phyloP scores from a whole-genome alignment of 257 asterid genomes.

The Nyctanthes arbortristis region DNA sequence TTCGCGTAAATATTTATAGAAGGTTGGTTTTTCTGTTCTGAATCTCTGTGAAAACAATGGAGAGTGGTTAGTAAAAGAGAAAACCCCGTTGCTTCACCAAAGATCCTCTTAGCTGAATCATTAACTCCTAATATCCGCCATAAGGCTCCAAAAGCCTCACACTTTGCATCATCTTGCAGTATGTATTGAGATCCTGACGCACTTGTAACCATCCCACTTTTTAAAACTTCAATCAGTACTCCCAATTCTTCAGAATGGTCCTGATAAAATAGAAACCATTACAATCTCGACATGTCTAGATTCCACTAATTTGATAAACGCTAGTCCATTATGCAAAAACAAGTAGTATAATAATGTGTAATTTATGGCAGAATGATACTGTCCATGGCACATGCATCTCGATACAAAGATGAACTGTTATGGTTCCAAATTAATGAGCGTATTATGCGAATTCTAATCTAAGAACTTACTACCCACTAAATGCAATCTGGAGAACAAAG shows the following conservation, averaged over 20 bases:
- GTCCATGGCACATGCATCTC: no score
- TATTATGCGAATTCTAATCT: neutral
- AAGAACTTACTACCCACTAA: constrained; percentile 5
- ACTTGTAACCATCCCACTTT: constrained; percentile 96
- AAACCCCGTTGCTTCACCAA: constrained; percentile 98
- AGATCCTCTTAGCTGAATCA: constrained; percentile 85
- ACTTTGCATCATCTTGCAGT: constrained; percentile 80
- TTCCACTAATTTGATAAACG: constrained; percentile 12
- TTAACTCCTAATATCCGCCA: constrained; percentile 90
- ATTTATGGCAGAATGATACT: no score
- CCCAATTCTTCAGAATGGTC: constrained; percentile 93
- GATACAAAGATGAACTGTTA: neutral
- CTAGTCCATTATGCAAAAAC: constrained; percentile 14
- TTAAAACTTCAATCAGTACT: constrained; percentile 75
- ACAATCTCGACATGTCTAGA: constrained; percentile 15
- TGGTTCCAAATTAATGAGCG: constrained; percentile 15
- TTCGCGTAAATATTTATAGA: constrained; percentile 43
- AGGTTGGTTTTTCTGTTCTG: constrained; percentile 46
- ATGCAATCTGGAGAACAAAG: constrained; percentile 11
- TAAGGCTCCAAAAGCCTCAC: constrained; percentile 89
- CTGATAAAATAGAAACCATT: constrained; percentile 39
- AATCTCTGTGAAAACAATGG: constrained; percentile 77
- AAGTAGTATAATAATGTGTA: no score
- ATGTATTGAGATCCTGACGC: constrained; percentile 76
- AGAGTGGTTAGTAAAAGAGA: constrained; percentile 90